A percentile compares a stretch with the other conserved stretches of the same genome.
phyloP scores from a whole-genome alignment of 768 basidiomycete species.

The Albatrellus ellisii region DNA sequence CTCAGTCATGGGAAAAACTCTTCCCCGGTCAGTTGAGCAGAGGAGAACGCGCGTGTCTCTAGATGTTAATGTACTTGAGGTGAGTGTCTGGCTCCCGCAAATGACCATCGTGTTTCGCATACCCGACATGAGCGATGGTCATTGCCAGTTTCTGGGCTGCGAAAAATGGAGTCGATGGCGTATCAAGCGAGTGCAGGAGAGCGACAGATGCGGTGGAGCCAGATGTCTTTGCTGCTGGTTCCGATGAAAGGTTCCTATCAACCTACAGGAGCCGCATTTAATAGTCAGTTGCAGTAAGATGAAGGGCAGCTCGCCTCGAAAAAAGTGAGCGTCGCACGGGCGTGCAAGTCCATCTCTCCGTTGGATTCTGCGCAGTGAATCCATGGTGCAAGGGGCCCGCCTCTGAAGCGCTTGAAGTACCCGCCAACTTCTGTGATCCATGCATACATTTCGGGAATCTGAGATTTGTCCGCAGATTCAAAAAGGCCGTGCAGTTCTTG shows the following conservation, averaged over 20 bases:
- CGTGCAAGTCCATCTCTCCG: constrained; percentile 53
- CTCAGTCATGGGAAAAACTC: constrained; percentile 81
- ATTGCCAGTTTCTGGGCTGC: constrained; percentile 59
- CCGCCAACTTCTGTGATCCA: constrained; percentile 77
- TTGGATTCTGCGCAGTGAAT: constrained; percentile 17
- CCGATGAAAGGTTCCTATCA: constrained; percentile 59
- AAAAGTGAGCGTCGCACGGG: constrained; percentile 77
- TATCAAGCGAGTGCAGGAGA: constrained; percentile 82
- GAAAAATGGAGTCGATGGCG: constrained; percentile 73
- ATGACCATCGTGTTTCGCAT: too few relatives aligned
- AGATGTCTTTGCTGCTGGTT: constrained; percentile 56
- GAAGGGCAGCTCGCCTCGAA: constrained; percentile 40
- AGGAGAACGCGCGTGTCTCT: constrained; percentile 88
- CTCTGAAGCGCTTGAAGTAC: constrained; percentile 82
- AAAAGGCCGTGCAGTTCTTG: constrained; percentile 80
- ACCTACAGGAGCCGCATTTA: constrained; percentile 29
- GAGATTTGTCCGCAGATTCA: constrained; percentile 58
- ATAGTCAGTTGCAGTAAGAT: constrained; percentile 1
- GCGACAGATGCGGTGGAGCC: constrained; percentile 90
- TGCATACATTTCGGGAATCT: constrained; percentile 60
- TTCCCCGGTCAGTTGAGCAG: constrained; percentile 59
- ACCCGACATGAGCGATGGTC: constrained; percentile 93
- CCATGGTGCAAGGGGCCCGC: constrained; percentile 71
- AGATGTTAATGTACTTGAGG: neutral
- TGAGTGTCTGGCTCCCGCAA: too few relatives aligned